Evolutionary conservation across 441 rosid genomes (phyloP).

Genomic region (Aleurites moluccanus): DNA sequence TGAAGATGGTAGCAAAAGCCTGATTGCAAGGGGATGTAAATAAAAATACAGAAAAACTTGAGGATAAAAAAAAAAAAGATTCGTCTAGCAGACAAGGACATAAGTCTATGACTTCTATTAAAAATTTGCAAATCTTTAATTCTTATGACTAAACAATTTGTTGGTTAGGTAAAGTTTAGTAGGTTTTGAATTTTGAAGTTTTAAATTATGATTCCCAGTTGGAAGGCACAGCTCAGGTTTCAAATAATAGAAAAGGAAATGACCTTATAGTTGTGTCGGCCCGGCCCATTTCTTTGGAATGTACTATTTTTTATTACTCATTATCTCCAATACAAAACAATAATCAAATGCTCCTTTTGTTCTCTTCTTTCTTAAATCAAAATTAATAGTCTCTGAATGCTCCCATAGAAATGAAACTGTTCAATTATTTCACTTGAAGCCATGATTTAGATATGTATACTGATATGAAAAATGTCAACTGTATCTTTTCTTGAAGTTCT

Average conservation of each 20-base stretch:
- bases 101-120: conserved; percentile 21
- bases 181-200: conserved; percentile 6
- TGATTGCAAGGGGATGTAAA: conserved; percentile 1
- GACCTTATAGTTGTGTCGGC: conserved; percentile 1
- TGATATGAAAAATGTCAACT: neutral
- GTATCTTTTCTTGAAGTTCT: neutral
- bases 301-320: neutral
- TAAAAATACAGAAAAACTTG: conserved; percentile 7
- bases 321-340: neutral
- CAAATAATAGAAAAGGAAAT: conserved; percentile 14
- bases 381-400: neutral
- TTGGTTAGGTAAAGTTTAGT: conserved; percentile 28
- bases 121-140: neutral
- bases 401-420: neutral
- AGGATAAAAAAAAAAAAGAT: conserved; percentile 5
- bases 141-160: conserved; percentile 5
- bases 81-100: conserved; percentile 28
- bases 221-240: neutral
- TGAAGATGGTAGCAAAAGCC: conserved; percentile 9
- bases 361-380: neutral
- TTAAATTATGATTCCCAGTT: conserved; percentile 2
- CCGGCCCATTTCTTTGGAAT: conserved; percentile 8
- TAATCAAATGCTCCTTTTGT: neutral
- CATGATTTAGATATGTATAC: neutral
- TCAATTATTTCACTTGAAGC: neutral